phyloP scores from a whole-genome alignment of 495 filamentous ascomycete species.

The Amphirosellinia nigrospora region DNA sequence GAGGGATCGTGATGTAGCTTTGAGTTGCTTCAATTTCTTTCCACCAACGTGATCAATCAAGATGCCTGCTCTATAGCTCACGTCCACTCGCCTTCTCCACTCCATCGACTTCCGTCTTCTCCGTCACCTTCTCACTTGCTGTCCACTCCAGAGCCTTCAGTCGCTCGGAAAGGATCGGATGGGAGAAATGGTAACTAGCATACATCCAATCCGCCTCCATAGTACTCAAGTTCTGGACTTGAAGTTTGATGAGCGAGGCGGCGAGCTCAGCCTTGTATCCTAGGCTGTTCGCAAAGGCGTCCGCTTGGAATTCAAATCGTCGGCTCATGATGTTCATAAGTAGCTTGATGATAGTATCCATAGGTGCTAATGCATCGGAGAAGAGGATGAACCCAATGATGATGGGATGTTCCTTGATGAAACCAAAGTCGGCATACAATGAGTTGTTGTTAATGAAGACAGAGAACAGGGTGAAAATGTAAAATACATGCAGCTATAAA shows the following conservation, averaged over 20 bases:
- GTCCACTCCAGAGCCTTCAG: constrained; percentile 86
- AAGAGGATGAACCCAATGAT: constrained; percentile 97
- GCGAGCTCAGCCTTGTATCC: constrained; percentile 89
- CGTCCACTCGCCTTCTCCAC: constrained; percentile 43
- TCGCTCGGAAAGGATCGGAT: constrained; percentile 93
- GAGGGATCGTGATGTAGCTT: neutral
- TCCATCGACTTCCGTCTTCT: constrained; percentile 38
- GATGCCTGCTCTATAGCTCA: constrained; percentile 33
- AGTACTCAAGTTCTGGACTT: constrained; percentile 95
- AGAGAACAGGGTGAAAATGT: constrained; percentile 94
- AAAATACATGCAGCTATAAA: constrained; percentile 77
- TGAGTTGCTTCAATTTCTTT: neutral
- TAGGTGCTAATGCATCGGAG: constrained; percentile 88
- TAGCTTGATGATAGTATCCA: constrained; percentile 90
- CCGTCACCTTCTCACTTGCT: constrained; percentile 53
- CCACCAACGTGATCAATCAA: neutral
- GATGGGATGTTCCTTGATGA: constrained; percentile 82
- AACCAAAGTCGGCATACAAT: constrained; percentile 89
- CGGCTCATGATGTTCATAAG: constrained; percentile 95
- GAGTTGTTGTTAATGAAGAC: constrained; percentile 96
- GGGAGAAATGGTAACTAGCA: constrained; percentile 96
- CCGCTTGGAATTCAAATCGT: constrained; percentile 93
- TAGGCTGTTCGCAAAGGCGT: constrained; percentile 82
- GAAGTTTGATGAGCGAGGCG: constrained; percentile 89
- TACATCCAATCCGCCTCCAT: constrained; percentile 99